phyloP scores from a whole-genome alignment of 129 eudicot species.

The Saussurea involucrata region DNA sequence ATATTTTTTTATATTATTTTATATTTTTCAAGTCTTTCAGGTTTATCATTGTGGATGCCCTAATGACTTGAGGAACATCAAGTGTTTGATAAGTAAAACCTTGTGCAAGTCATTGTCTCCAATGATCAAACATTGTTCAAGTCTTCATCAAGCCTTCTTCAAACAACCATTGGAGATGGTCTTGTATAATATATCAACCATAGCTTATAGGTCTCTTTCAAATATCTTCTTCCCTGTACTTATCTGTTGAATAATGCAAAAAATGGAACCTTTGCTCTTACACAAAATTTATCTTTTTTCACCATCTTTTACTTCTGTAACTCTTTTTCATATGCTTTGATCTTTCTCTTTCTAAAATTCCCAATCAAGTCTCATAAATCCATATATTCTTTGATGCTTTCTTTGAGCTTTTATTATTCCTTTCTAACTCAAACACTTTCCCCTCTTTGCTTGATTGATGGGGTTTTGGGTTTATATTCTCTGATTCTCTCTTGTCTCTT shows the following conservation, averaged over 20 bases:
- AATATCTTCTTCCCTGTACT: neutral
- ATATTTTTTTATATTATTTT: too few species aligned
- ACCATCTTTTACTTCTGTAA: neutral
- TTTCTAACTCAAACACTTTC: constrained; percentile 19
- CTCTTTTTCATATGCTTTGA: neutral
- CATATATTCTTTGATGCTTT: constrained; percentile 18
- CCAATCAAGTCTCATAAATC: neutral
- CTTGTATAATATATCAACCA: too few species aligned
- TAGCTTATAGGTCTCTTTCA: neutral
- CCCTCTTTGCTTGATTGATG: constrained; percentile 13
- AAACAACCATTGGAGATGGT: too few species aligned
- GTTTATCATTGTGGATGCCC: too few species aligned
- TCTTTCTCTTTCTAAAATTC: neutral
- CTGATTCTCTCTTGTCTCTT: constrained; percentile 13
- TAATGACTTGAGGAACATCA: too few species aligned
- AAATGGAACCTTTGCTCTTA: neutral
- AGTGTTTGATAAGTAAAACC: too few species aligned
- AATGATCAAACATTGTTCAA: too few species aligned
- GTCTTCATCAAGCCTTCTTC: too few species aligned
- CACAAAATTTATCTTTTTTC: neutral
- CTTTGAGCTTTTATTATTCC: constrained; percentile 17
- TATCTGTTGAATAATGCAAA: neutral
- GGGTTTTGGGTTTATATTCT: constrained; percentile 16
- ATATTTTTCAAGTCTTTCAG: too few species aligned
- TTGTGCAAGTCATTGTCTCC: too few species aligned